phyloP scores from a whole-genome alignment of 2,329 filamentous ascomycete genomes.

The Fusarium agapanthi region DNA sequence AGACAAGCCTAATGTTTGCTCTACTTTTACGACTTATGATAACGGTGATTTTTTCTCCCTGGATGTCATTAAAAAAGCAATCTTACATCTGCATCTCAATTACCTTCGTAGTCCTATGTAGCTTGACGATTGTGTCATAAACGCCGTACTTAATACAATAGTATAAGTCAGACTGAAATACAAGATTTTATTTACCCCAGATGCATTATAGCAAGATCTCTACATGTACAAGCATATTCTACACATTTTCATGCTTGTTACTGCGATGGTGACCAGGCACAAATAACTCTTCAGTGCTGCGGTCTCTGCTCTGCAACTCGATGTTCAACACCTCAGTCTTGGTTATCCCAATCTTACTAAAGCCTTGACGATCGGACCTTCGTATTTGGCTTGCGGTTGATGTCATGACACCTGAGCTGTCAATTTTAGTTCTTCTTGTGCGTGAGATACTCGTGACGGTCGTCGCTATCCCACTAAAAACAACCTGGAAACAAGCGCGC shows the following conservation, averaged over 20 bases:
- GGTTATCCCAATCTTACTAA: neutral
- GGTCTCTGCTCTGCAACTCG: neutral
- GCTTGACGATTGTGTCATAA: too few species aligned
- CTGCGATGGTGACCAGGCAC: neutral
- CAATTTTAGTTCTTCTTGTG: neutral
- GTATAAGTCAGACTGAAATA: too few species aligned
- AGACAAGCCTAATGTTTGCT: neutral
- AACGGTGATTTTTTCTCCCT: too few species aligned
- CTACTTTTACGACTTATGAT: rapidly evolving
- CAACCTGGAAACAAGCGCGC: neutral
- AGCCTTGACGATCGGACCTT: neutral
- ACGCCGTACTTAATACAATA: rapidly evolving
- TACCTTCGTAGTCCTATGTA: too few species aligned
- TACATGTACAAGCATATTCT: neutral
- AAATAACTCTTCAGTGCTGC: neutral
- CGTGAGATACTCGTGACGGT: neutral
- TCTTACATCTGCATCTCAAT: too few species aligned
- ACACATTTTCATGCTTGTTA: neutral
- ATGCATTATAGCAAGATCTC: rapidly evolving
- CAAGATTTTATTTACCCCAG: too few species aligned
- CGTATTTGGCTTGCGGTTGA: neutral
- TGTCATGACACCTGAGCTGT: neutral
- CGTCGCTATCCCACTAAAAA: neutral
- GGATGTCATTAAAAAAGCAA: too few species aligned
- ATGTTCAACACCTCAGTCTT: neutral